These are phyloP conservation scores for Didymella lethalis DNA, from an alignment of 2,329 filamentous ascomycete species.

Conservation along the genomic window DNA sequence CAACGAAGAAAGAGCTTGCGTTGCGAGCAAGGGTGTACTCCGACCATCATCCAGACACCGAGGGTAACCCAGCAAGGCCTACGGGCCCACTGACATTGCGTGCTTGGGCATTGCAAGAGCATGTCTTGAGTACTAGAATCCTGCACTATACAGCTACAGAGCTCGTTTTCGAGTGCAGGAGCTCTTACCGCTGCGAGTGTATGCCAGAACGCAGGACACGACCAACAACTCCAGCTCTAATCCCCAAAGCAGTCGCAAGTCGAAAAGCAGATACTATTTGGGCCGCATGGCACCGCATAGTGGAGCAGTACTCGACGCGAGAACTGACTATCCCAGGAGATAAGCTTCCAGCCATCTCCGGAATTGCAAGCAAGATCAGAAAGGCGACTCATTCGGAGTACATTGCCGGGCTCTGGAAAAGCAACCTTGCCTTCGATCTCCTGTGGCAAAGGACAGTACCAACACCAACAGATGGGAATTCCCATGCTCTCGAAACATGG, in stretches of 20 bases:
- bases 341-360: slow-evolving; percentile 46
- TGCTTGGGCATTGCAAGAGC: slow-evolving; percentile 47
- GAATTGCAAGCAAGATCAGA: slow-evolving; percentile 44
- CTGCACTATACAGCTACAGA: slow-evolving; percentile 46
- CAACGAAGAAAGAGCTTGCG: slow-evolving; percentile 33
- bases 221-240: slow-evolving; percentile 42
- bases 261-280: slow-evolving; percentile 32
- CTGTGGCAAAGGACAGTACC: slow-evolving; percentile 36
- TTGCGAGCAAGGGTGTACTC: slow-evolving; percentile 38
- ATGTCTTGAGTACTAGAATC: slow-evolving; percentile 43
- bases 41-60: slow-evolving; percentile 39
- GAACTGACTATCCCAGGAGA: slow-evolving; percentile 39
- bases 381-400: slow-evolving; percentile 42
- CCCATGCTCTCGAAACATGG: slow-evolving; percentile 32
- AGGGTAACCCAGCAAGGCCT: slow-evolving; percentile 35
- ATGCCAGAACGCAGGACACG: slow-evolving; percentile 37
- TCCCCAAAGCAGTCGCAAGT: slow-evolving; percentile 43
- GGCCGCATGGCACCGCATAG: slow-evolving; percentile 45
- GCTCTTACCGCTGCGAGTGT: slow-evolving; percentile 46
- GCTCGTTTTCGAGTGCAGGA: slow-evolving; percentile 47
- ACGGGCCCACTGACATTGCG: slow-evolving; percentile 38
- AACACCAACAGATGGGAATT: slow-evolving; percentile 7
- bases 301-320: slow-evolving; percentile 41
- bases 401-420: slow-evolving; percentile 47
- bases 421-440: slow-evolving; percentile 41